Base-by-base conservation (phyloP, 2,329 filamentous ascomycete genomes). In the Penicillium sp. region DNA sequence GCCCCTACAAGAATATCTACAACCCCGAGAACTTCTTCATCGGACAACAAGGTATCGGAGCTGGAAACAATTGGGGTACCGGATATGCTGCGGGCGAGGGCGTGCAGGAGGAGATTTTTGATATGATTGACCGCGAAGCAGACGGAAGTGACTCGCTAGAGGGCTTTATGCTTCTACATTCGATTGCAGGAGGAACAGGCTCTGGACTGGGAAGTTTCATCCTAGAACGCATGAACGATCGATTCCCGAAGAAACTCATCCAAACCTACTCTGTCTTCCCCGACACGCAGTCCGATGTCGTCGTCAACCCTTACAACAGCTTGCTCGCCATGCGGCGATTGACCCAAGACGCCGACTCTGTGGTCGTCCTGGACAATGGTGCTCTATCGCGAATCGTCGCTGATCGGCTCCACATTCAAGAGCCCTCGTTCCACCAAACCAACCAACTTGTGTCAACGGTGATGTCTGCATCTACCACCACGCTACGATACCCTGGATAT, bases 21-120 rank as follows among this genome's bases (percentile, higher is more conserved):
- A 99, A 99, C 73, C 94, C 94, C 0, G 94, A 99, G 76, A 99
- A 99, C 80, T 97, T 97, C 78, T 99, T 95, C 73, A 86, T 97
- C 51, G 91, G 93, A 67, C 95, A 96, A 74, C 89, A 93, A 77
- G 94, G 94, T 56, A 86, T 90, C 53, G 94, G 94, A 44, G 94
- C 94, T 7, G 94, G 92, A 44, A 99, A 99, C 76, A 99, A 97
- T 75, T 99, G 94, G 94, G 94, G 92, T 59, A 89, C 94, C 69
- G 94, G 94, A 45, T 99, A 99, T 76, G 87, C 94, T 64, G 92
- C 90, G 52, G 94, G 92, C 65, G 92, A 97, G 74, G 82, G 83
- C 43, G 91, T 99, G 20, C 91, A 93, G 66, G 94, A 99, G 74
- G 94, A 99, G 73, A 91, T 99, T 54, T 90, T 99, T 82, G 95